Conservation (phyloP, 352 stramenopile genomes). For the Lagenidium giganteum region DNA sequence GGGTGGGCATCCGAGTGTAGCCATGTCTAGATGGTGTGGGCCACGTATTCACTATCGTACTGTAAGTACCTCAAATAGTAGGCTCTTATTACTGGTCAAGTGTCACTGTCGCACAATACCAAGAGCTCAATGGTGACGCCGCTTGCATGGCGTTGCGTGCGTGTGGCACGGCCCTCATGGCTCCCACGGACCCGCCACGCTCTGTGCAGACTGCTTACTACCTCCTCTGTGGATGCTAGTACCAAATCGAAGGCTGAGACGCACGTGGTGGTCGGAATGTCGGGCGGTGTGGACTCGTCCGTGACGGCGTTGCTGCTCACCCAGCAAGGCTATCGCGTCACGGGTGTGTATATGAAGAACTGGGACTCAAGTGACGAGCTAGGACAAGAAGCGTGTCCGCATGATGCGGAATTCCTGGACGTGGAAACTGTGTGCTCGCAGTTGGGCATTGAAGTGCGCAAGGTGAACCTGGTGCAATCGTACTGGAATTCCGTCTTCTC, state of each 20-base stretch:
- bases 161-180: too few relatives aligned
- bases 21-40: too few relatives aligned
- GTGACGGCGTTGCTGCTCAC: constrained; percentile 92
- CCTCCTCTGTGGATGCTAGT: not conserved
- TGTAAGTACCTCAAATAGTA: too few relatives aligned
- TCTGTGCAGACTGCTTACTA: too few relatives aligned
- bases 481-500: constrained; percentile 98
- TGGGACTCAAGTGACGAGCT: constrained; percentile 95
- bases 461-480: constrained; percentile 89
- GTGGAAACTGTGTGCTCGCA: constrained; percentile 90
- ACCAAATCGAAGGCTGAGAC: constrained; percentile 24
- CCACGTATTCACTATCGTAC: too few relatives aligned
- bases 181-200: too few relatives aligned
- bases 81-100: too few relatives aligned
- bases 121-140: too few relatives aligned
- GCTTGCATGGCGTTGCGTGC: too few relatives aligned
- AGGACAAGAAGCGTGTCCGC: constrained; percentile 71
- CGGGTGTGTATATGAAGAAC: constrained; percentile 99
- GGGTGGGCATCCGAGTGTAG: too few relatives aligned
- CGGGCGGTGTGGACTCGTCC: constrained; percentile 97
- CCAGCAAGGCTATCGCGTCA: constrained; percentile 87
- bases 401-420: constrained; percentile 91
- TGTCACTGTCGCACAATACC: too few relatives aligned
- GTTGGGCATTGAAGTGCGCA: constrained; percentile 87
- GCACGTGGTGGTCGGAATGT: constrained; percentile 96